phyloP scores from a whole-genome alignment of 1,139 yeast species.

The Taphrina wiesneri region DNA sequence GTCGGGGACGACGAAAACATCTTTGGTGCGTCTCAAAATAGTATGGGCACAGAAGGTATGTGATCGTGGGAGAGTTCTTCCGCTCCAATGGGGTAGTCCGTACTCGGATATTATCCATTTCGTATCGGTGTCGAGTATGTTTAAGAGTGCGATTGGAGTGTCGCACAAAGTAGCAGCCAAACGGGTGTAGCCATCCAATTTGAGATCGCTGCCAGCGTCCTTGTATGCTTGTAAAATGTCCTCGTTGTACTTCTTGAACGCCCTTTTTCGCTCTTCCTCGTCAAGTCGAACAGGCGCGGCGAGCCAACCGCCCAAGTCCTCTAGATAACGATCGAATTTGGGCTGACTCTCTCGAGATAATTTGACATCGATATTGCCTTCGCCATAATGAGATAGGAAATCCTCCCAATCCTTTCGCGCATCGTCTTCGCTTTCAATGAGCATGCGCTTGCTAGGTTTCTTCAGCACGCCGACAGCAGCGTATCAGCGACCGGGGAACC shows the following conservation, averaged over 20 bases:
- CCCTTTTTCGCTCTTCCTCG: slow-evolving; percentile 3
- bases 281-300: slow-evolving; percentile 11
- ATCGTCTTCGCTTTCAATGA: not conserved
- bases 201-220: slow-evolving; percentile 17
- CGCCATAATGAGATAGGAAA: not conserved
- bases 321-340: slow-evolving; percentile 6
- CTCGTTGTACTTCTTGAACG: not conserved
- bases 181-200: slow-evolving; percentile 20
- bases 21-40: not conserved
- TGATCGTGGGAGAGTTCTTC: slow-evolving; percentile 5
- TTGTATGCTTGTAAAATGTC: slow-evolving; percentile 12
- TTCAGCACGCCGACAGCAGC: not conserved
- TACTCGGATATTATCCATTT: slow-evolving; percentile 12
- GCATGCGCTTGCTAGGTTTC: not conserved
- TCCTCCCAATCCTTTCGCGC: slow-evolving; percentile 12
- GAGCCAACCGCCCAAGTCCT: slow-evolving; percentile 23
- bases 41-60: slow-evolving; percentile 22
- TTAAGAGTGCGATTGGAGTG: slow-evolving; percentile 11
- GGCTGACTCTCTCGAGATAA: not conserved
- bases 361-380: slow-evolving; percentile 1
- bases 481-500: too few species aligned
- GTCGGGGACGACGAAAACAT: slow-evolving; percentile 10
- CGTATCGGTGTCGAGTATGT: slow-evolving; percentile 1
- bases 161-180: slow-evolving; percentile 26
- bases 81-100: slow-evolving; percentile 6